Conservation (phyloP, 768 basidiomycete genomes). For the Xerocomus spinulosus region DNA sequence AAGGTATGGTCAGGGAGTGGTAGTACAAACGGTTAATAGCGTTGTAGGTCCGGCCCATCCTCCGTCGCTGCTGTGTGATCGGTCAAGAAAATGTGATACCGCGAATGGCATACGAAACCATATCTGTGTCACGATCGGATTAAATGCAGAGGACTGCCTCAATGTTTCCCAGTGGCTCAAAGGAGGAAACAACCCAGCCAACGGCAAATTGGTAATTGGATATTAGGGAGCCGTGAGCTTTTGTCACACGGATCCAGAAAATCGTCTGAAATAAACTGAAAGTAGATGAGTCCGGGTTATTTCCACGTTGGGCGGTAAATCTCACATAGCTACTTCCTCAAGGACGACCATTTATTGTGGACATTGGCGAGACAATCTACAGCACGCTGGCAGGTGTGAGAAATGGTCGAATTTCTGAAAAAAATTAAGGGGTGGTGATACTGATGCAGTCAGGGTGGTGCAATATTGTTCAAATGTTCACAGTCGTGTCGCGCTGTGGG, state of each 20-base stretch:
- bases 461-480: slow-evolving; percentile 6
- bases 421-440: no score
- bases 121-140: slow-evolving; percentile 1
- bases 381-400: slow-evolving; percentile 16
- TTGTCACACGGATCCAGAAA: no score
- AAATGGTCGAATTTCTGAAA: no score
- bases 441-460: no score
- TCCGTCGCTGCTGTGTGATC: neutral
- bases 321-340: slow-evolving; percentile 15
- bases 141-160: neutral
- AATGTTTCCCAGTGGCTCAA: neutral
- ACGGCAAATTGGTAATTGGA: slow-evolving; percentile 11
- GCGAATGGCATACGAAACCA: neutral
- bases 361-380: slow-evolving; percentile 8
- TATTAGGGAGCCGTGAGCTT: slow-evolving; percentile 9
- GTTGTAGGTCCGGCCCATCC: neutral
- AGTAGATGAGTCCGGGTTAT: no score
- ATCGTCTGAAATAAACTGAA: no score
- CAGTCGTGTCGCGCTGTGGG: slow-evolving; percentile 11
- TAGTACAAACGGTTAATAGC: neutral
- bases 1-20: neutral
- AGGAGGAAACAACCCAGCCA: neutral
- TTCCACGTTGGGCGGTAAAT: slow-evolving; percentile 18
- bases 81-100: neutral
- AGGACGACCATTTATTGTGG: slow-evolving; percentile 16